Base-by-base conservation (phyloP, 495 filamentous ascomycete genomes). In the Copromyces sp. region DNA sequence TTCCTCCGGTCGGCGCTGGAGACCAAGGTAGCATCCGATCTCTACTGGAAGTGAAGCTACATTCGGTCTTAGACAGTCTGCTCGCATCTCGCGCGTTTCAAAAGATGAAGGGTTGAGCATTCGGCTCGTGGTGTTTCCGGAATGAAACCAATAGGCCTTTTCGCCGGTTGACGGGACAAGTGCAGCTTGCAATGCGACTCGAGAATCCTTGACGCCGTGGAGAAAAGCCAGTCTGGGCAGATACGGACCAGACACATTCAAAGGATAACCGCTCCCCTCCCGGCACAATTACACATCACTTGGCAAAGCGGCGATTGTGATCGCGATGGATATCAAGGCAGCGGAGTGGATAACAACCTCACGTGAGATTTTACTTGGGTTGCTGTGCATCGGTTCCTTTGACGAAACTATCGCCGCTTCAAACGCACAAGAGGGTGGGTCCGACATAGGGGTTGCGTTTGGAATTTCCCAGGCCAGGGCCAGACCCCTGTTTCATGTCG, bases 1-100 rank as follows among this genome's bases (percentile, higher is more conserved):
- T 89, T 92, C 76, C 80, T 94, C 68, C 88, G 90, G 74, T 88
- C 90, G 65, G 83, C 86, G 38, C 82, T 95, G 71, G 85, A 89
- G 75, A 84, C 80, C 71, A 90, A 90, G 71, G 82, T 88, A 59
- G 84, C 80, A 39, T 79, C 81, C 69, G 88, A 90, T 75, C 81
- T 91, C 61, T 81, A 85, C 76, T 92, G 90, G 90, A 89, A 88
- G 80, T 84, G 80, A 84, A 69, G 73, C 44, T 39, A 38, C 70
- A 41, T n/a, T 32, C 12, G 68, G 38, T 39, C 37, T 37, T 39
- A 8, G n/a, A 45, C 5, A 16, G 53, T 61, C 53, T 61, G 29
- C 53, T 61, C 53, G 29, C 29, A 35, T 35, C 53, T 32, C 7
- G 5, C 24, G 53, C 53, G 53, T 61, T 61, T 61, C 29, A 32